Evolutionary conservation across 768 basidiomycete species (phyloP).

Genomic region (Sarcomyxa edulis): DNA sequence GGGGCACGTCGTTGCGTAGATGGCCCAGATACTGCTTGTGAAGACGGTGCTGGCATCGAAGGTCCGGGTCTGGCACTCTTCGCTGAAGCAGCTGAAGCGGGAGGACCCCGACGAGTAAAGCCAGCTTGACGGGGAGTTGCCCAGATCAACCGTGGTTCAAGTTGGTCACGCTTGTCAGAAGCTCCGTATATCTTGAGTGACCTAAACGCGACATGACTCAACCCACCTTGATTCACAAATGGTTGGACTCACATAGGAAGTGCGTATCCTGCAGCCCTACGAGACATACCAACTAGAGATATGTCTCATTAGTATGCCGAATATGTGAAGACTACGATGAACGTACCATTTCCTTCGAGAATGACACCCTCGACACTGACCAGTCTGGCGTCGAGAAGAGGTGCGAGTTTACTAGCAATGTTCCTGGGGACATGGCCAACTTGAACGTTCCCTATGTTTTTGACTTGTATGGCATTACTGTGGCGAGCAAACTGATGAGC

Average conservation of each 20-base stretch:
- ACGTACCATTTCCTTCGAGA: constrained; percentile 63
- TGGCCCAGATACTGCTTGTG: constrained; percentile 7
- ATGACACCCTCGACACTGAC: constrained; percentile 71
- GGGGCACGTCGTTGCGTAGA: constrained; percentile 1
- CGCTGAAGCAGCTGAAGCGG: constrained; percentile 10
- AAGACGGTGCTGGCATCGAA: constrained; percentile 11
- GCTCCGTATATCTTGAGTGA: constrained; percentile 69
- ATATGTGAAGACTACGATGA: neutral
- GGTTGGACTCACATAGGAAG: constrained; percentile 51
- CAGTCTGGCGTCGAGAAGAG: constrained; percentile 58
- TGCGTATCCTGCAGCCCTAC: constrained; percentile 43
- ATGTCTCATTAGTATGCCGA: too few relatives aligned
- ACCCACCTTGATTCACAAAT: neutral
- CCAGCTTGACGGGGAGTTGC: constrained; percentile 68
- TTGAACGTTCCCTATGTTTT: constrained; percentile 68
- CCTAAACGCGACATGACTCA: too few relatives aligned
- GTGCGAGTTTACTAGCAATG: constrained; percentile 56
- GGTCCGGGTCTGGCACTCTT: constrained; percentile 14
- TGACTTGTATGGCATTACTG: constrained; percentile 78
- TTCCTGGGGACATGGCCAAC: constrained; percentile 76
- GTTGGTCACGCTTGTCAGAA: constrained; percentile 46
- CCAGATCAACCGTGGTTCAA: constrained; percentile 70
- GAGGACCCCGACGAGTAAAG: constrained; percentile 28
- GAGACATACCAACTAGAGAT: too few relatives aligned
- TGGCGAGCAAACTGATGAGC: neutral